A percentile compares a stretch with the other conserved stretches of the same genome.
Evolutionary conservation across 805 yeast genomes (phyloP).

Genomic region (Yarrowia divulgata): DNA sequence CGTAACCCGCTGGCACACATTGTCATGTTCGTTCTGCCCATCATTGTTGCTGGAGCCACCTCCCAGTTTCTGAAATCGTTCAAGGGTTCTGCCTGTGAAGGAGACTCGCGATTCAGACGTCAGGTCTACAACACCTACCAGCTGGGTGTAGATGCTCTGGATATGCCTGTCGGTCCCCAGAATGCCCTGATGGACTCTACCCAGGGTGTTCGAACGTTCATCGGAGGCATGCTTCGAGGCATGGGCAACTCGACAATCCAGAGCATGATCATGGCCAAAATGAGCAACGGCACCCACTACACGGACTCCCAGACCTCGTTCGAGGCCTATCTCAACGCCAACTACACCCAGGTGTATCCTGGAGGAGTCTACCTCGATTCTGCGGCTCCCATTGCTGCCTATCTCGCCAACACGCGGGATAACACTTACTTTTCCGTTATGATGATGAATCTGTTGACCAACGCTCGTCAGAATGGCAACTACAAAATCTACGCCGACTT

Average conservation of each 20-base stretch:
- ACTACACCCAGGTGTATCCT: constrained; percentile 47
- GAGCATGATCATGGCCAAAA: constrained; percentile 31
- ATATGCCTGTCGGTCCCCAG: constrained; percentile 43
- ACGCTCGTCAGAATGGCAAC: constrained; percentile 47
- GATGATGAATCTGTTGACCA: constrained; percentile 47
- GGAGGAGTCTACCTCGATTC: constrained; percentile 49
- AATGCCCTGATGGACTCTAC: not conserved
- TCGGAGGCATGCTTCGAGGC: constrained; percentile 25
- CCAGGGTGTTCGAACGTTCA: constrained; percentile 41
- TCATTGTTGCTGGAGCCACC: constrained; percentile 48
- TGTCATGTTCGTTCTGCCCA: constrained; percentile 47
- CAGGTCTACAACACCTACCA: constrained; percentile 42
- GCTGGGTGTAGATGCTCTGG: constrained; percentile 16
- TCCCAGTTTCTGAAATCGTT: constrained; percentile 43
- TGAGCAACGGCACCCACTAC: constrained; percentile 40
- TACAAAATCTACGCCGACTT: constrained; percentile 46
- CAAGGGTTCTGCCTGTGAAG: constrained; percentile 43
- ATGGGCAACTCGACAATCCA: constrained; percentile 36
- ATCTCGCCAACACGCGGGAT: constrained; percentile 45
- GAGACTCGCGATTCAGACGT: constrained; percentile 30
- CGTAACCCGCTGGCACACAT: constrained; percentile 48
- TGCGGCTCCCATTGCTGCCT: constrained; percentile 46
- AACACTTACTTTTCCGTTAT: constrained; percentile 45
- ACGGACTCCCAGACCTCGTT: constrained; percentile 43
- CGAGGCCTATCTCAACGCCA: constrained; percentile 42